A percentile compares a stretch with the other conserved stretches of the same genome.
Evolutionary conservation across 768 basidiomycete genomes (phyloP).

Genomic region (Clathrus columnatus): DNA sequence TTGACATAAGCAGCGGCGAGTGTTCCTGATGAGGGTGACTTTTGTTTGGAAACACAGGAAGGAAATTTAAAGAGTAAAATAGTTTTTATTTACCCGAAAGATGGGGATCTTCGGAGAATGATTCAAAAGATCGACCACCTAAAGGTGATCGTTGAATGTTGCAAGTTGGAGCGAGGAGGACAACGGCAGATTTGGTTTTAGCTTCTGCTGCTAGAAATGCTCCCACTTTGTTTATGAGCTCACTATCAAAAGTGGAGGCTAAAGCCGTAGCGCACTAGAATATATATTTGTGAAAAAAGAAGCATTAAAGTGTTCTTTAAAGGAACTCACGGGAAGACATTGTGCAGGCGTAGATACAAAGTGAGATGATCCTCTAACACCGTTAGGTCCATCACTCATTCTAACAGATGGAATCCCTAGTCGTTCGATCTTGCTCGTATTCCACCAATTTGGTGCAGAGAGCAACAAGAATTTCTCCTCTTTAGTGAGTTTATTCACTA

Average conservation of each 20-base stretch:
- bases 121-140: constrained; percentile 59
- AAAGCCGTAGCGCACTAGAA: constrained; percentile 58
- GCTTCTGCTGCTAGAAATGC: constrained; percentile 55
- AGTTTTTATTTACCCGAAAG: constrained; percentile 40
- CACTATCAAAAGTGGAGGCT: constrained; percentile 60
- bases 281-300: constrained; percentile 2
- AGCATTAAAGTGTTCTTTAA: background rate
- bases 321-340: constrained; percentile 47
- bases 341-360: constrained; percentile 57
- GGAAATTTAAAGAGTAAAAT: background rate
- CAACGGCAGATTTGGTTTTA: constrained; percentile 53
- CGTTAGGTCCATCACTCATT: constrained; percentile 69
- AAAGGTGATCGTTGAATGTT: constrained; percentile 63
- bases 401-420: constrained; percentile 58
- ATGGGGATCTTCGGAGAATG: constrained; percentile 64
- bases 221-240: constrained; percentile 47
- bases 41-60: background rate
- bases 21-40: constrained; percentile 30
- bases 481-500: constrained; percentile 41
- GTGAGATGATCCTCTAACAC: constrained; percentile 58
- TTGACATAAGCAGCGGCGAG: constrained; percentile 67
- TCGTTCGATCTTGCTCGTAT: constrained; percentile 46
- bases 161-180: constrained; percentile 65
- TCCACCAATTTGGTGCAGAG: constrained; percentile 66
- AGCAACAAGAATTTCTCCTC: constrained; percentile 60